Evolutionary conservation across 176 grass and related monocot species (phyloP).

Genomic region (Cocos nucifera): DNA sequence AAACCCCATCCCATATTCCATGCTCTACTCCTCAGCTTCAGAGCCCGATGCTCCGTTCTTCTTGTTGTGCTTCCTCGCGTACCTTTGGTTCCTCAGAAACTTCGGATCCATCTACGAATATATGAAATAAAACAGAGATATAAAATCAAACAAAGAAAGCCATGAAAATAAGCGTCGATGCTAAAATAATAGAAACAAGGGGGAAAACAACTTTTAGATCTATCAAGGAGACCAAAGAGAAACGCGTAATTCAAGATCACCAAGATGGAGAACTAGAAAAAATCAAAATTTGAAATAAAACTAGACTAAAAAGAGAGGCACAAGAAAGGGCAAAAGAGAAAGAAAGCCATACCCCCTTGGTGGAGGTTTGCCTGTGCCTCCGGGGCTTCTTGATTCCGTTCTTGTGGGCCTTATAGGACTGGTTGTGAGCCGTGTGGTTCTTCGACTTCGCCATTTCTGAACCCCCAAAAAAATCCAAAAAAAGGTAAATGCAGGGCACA

Average conservation of each 20-base stretch:
- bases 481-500: no score
- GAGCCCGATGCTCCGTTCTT: neutral
- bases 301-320: neutral
- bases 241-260: neutral
- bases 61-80: slow-evolving; percentile 6
- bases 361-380: slow-evolving; percentile 1
- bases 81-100: slow-evolving; percentile 7
- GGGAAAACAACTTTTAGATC: no score
- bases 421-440: slow-evolving; percentile 16
- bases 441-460: slow-evolving; percentile 11
- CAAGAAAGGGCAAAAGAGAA: neutral
- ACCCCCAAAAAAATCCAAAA: neutral
- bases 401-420: slow-evolving; percentile 12
- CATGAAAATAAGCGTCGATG: no score
- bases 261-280: neutral
- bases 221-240: no score
- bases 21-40: neutral
- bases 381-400: slow-evolving; percentile 15
- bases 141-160: no score
- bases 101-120: slow-evolving; percentile 5
- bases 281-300: neutral
- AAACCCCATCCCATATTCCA: no score
- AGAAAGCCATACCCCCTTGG: slow-evolving; percentile 4
- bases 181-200: no score
- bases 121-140: neutral